Evolutionary conservation across 768 basidiomycete genomes (phyloP).

Genomic region (Termitomyces eurrhizus): DNA sequence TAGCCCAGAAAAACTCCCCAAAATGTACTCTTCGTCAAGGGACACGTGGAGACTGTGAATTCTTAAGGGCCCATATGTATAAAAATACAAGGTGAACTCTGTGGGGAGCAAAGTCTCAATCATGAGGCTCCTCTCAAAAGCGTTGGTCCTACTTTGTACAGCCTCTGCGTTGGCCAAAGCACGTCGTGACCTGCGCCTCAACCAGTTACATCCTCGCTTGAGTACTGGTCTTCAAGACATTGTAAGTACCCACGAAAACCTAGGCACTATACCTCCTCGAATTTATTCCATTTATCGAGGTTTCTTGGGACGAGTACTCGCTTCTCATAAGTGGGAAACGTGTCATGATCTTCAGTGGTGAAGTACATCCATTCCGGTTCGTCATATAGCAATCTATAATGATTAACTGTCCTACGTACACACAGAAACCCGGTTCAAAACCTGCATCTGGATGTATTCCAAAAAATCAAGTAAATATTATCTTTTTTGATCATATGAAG

Average conservation of each 20-base stretch:
- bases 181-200: conserved; percentile 1
- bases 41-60: neutral
- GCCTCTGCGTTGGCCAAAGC: conserved; percentile 20
- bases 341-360: conserved; percentile 38
- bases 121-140: conserved; percentile 22
- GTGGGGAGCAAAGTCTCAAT: neutral
- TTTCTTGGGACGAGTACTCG: conserved; percentile 44
- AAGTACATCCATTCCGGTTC: conserved; percentile 40
- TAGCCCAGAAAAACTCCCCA: neutral
- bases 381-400: conserved; percentile 2
- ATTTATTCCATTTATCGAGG: conserved; percentile 19
- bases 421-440: conserved; percentile 37
- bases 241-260: conserved; percentile 15
- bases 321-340: conserved; percentile 37
- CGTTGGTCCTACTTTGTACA: conserved; percentile 21
- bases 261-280: neutral
- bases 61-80: neutral
- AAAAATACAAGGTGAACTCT: neutral
- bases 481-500: neutral
- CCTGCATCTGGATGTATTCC: conserved; percentile 39
- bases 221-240: conserved; percentile 29
- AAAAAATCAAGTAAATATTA: conserved; percentile 37
- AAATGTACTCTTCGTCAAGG: neutral
- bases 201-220: conserved; percentile 14
- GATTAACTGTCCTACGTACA: neutral